Evolutionary conservation across 2,329 filamentous ascomycete species (phyloP).

Genomic region (Alternaria gaisen): DNA sequence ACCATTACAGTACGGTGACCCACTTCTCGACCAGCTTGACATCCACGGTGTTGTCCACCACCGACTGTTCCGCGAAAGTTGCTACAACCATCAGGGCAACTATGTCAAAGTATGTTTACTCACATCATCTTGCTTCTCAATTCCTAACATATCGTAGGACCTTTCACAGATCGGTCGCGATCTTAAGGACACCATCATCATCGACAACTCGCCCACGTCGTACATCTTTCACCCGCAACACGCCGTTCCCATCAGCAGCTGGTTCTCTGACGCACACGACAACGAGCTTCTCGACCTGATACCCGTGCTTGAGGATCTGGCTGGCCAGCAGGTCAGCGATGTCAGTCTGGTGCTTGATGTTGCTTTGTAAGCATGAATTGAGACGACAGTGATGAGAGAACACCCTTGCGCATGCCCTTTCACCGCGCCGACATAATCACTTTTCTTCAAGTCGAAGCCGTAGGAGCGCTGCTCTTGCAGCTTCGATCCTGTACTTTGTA

Average conservation of each 20-base stretch:
- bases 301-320: slow-evolving; percentile 96
- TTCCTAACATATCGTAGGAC: slow-evolving; percentile 62
- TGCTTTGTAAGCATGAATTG: slow-evolving; percentile 60
- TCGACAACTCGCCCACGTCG: slow-evolving; percentile 98
- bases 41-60: slow-evolving; percentile 98
- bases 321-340: slow-evolving; percentile 86
- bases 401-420: slow-evolving; percentile 38
- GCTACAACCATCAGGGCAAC: slow-evolving; percentile 99
- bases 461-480: slow-evolving; percentile 12
- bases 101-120: slow-evolving; percentile 78
- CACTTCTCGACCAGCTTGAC: slow-evolving; percentile 92
- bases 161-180: slow-evolving; percentile 96
- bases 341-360: slow-evolving; percentile 98
- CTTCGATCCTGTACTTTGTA: slow-evolving; percentile 47
- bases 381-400: slow-evolving; percentile 30
- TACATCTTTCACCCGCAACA: slow-evolving; percentile 99
- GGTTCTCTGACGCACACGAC: slow-evolving; percentile 99
- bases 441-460: slow-evolving; percentile 22
- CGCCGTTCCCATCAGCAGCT: slow-evolving; percentile 98
- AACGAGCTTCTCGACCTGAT: slow-evolving; percentile 98
- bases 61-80: slow-evolving; percentile 95
- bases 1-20: slow-evolving; percentile 82
- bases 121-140: background rate
- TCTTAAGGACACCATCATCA: slow-evolving; percentile 97
- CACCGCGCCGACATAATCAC: slow-evolving; percentile 32